Evolutionary conservation across 495 filamentous ascomycete genomes (phyloP).

Genomic region (Talaromyces proteolyticus): DNA sequence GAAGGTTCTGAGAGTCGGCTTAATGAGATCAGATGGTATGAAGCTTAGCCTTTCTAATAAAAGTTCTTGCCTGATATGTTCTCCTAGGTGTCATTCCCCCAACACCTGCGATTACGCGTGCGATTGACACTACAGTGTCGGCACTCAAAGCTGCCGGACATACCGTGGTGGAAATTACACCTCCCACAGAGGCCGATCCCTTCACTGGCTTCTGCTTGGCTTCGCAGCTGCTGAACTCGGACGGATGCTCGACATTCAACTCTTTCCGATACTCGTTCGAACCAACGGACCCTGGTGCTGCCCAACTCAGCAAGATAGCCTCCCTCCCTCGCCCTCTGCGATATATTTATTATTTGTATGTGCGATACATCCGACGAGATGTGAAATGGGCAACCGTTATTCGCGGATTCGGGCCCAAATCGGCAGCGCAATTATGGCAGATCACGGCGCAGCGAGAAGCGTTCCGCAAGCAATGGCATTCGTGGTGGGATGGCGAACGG

Average conservation of each 20-base stretch:
- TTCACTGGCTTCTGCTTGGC: conserved; percentile 75
- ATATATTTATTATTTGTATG: conserved; percentile 83
- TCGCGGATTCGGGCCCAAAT: conserved; percentile 62
- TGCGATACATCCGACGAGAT: conserved; percentile 76
- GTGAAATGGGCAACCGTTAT: conserved; percentile 73
- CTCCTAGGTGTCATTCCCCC: conserved; percentile 69
- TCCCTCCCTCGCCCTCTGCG: conserved; percentile 69
- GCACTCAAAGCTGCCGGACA: conserved; percentile 70
- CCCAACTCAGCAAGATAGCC: conserved; percentile 66
- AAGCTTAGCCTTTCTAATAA: background rate
- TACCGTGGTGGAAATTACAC: conserved; percentile 65
- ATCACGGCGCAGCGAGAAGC: conserved; percentile 70
- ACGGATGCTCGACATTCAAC: conserved; percentile 78
- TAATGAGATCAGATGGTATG: conserved; percentile 71
- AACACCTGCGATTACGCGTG: conserved; percentile 76
- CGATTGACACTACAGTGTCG: conserved; percentile 60
- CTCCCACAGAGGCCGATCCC: conserved; percentile 52
- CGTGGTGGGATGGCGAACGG: conserved; percentile 70
- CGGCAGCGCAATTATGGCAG: conserved; percentile 73
- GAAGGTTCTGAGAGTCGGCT: conserved; percentile 63
- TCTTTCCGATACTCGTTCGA: conserved; percentile 75
- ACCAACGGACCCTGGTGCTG: conserved; percentile 73
- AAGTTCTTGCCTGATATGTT: background rate
- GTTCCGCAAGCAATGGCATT: conserved; percentile 70
- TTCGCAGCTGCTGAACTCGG: conserved; percentile 78